Evolutionary conservation across 225 moss, liverwort and hornwort species (phyloP).

Genomic region (Anthoceros angustus): DNA sequence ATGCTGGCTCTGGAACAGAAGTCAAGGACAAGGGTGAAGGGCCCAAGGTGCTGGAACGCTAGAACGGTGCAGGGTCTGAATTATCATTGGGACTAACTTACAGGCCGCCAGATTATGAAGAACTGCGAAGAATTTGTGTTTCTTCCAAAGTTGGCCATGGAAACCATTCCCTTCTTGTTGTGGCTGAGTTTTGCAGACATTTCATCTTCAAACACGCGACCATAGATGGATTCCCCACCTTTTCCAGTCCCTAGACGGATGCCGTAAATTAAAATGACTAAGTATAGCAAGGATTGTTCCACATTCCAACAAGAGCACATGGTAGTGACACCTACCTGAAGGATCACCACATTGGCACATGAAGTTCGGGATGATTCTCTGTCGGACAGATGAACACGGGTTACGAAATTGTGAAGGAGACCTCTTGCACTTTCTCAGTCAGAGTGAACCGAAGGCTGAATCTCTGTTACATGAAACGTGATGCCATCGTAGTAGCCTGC

Average conservation of each 20-base stretch:
- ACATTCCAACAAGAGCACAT: neutral
- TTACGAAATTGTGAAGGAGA: neutral
- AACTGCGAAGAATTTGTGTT: slow-evolving; percentile 90
- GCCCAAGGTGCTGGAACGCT: neutral
- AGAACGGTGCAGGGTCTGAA: neutral
- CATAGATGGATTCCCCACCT: slow-evolving; percentile 86
- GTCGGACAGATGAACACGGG: neutral
- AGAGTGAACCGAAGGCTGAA: neutral
- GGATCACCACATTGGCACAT: slow-evolving; percentile 97
- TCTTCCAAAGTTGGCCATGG: slow-evolving; percentile 85
- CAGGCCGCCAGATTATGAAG: slow-evolving; percentile 69
- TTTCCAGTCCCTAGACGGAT: slow-evolving; percentile 36
- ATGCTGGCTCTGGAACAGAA: slow-evolving; percentile 36
- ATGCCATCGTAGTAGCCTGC: slow-evolving; percentile 92
- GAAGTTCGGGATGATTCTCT: slow-evolving; percentile 67
- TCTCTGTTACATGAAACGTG: slow-evolving; percentile 45
- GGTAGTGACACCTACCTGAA: slow-evolving; percentile 30
- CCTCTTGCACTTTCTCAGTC: neutral
- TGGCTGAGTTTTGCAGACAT: slow-evolving; percentile 88
- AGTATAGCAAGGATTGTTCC: neutral
- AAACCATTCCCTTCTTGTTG: slow-evolving; percentile 71
- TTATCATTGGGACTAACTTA: slow-evolving; percentile 9
- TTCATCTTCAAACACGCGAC: slow-evolving; percentile 52
- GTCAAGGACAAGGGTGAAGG: neutral
- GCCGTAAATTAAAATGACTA: neutral